These are phyloP conservation scores for Akanthomyces muscarius DNA, from an alignment of 2,329 filamentous ascomycete species.

Conservation along the genomic window DNA sequence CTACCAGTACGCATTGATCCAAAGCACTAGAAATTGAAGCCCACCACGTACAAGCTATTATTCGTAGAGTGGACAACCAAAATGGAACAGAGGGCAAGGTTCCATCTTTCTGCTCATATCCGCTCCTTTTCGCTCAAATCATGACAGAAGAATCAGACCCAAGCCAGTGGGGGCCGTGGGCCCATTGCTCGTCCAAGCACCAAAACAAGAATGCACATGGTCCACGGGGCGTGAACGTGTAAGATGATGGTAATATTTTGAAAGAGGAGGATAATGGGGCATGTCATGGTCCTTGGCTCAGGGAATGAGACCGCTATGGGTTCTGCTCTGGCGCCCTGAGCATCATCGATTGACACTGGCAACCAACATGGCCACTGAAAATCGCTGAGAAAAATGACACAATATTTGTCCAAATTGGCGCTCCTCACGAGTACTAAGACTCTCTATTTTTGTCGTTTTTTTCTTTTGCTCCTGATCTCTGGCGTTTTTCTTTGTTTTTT, in stretches of 20 bases:
- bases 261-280: background rate
- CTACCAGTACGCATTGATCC: too few species aligned
- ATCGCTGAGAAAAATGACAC: background rate
- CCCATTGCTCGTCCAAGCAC: conserved; percentile 8
- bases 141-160: background rate
- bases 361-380: too few species aligned
- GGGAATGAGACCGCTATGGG: background rate
- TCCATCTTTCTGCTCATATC: background rate
- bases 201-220: conserved; percentile 10
- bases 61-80: background rate
- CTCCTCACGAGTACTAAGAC: background rate
- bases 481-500: background rate
- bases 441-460: background rate
- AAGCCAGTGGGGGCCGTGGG: conserved; percentile 9
- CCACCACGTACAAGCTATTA: background rate
- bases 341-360: too few species aligned
- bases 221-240: conserved; percentile 5
- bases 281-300: background rate
- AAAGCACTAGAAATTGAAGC: background rate
- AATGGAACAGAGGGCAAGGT: background rate
- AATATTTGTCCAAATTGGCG: too few species aligned
- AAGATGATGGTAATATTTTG: conserved; percentile 4
- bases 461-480: background rate
- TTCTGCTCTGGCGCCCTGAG: too few species aligned
- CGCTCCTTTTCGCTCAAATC: background rate